These are phyloP conservation scores for Eucalyptus shirleyi DNA, from an alignment of 345 rosid species.

Conservation along the genomic window DNA sequence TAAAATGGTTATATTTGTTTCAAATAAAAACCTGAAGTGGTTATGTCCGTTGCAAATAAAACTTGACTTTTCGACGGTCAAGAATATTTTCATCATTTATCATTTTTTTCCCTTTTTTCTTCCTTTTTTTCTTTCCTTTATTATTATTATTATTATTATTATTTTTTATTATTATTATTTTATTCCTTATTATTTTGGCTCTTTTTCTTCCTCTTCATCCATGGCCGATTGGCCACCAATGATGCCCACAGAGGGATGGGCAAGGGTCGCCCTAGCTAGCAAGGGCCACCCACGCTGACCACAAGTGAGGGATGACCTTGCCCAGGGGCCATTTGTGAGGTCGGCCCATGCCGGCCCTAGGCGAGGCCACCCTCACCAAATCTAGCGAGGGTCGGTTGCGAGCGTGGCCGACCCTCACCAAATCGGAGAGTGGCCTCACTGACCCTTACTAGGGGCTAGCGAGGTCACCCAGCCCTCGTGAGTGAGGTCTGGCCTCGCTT, in stretches of 20 bases:
- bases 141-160: too few species aligned
- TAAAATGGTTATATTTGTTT: too few species aligned
- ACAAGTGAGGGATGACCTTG: accelerated
- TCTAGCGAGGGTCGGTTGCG: accelerated
- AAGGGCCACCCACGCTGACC: accelerated
- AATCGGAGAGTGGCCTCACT: accelerated
- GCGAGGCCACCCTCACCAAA: too few species aligned
- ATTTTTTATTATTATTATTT: too few species aligned
- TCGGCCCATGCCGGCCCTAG: accelerated
- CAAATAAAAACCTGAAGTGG: too few species aligned
- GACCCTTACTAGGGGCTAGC: too few species aligned
- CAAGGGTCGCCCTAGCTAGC: too few species aligned
- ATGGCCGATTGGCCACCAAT: accelerated
- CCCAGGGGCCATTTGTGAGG: accelerated
- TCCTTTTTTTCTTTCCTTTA: too few species aligned
- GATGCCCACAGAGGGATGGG: too few species aligned
- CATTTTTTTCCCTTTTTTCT: too few species aligned
- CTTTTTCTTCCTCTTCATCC: accelerated
- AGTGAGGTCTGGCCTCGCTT: too few species aligned
- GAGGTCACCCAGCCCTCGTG: accelerated
- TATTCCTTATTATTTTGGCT: accelerated
- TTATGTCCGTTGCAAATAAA: accelerated
- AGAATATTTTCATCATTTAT: too few species aligned
- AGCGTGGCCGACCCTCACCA: accelerated
- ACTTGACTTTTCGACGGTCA: accelerated